A percentile compares a stretch with the other conserved stretches of the same genome.
Conservation (phyloP, 1,284 basidiomycete species). For the Heterobasidion occidentale region DNA sequence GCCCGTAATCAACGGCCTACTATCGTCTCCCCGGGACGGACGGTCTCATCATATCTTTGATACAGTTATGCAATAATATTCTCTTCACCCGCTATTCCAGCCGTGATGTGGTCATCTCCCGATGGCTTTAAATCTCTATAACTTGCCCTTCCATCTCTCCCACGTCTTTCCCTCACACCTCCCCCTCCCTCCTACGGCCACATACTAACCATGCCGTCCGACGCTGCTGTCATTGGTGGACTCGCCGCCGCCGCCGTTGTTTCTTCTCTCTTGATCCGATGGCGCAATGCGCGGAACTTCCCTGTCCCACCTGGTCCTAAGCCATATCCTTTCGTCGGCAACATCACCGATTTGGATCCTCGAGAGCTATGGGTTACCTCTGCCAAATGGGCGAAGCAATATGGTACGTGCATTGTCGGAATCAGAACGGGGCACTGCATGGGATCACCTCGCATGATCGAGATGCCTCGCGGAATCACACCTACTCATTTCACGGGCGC, state of each 20-base stretch:
- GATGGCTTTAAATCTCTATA: background rate
- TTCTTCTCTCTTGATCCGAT: background rate
- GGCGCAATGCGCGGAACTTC: background rate
- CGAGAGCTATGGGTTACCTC: background rate
- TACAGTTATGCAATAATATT: background rate
- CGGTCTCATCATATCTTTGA: background rate
- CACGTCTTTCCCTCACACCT: background rate
- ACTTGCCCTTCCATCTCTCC: background rate
- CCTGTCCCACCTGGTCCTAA: background rate
- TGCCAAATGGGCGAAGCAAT: background rate
- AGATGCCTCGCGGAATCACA: background rate
- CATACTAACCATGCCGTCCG: background rate
- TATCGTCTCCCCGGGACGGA: background rate
- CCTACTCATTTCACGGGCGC: no score
- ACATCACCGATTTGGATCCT: background rate
- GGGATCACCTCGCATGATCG: background rate
- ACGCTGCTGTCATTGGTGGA: background rate
- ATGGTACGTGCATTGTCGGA: background rate
- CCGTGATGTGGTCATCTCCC: background rate
- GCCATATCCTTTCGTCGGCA: background rate
- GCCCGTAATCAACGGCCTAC: background rate
- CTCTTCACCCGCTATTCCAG: background rate
- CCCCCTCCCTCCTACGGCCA: background rate
- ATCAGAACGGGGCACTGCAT: background rate
- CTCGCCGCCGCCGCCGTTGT: background rate